Conservation (phyloP, 352 stramenopile genomes). For the Pythium dissimile region DNA sequence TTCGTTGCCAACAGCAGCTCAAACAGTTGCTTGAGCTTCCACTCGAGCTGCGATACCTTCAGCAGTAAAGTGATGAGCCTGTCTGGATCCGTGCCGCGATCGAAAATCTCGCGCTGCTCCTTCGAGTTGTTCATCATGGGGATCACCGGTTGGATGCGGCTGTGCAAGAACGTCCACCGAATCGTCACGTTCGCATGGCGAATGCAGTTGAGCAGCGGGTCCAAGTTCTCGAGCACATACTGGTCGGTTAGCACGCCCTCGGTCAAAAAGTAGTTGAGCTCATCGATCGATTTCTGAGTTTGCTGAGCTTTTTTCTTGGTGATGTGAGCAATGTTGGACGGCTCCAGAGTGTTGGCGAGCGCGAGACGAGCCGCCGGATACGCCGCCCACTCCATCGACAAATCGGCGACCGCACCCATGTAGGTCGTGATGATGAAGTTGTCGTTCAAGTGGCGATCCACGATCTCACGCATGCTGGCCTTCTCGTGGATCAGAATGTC, state of each 20-base stretch:
- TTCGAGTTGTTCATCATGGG: constrained; percentile 86
- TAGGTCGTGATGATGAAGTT: constrained; percentile 96
- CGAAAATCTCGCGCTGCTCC: constrained; percentile 80
- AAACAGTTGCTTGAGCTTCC: constrained; percentile 94
- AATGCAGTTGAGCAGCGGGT: constrained; percentile 89
- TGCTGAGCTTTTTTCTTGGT: constrained; percentile 86
- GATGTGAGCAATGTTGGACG: constrained; percentile 87
- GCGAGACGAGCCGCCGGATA: constrained; percentile 88
- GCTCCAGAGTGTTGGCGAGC: constrained; percentile 87
- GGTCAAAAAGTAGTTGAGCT: constrained; percentile 90
- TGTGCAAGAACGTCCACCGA: constrained; percentile 94
- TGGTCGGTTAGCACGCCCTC: constrained; percentile 91
- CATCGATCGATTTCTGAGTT: constrained; percentile 82
- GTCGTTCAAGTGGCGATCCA: constrained; percentile 95
- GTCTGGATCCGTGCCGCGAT: constrained; percentile 77
- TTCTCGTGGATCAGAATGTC: constrained; percentile 91
- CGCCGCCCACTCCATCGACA: constrained; percentile 90
- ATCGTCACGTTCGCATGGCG: constrained; percentile 91
- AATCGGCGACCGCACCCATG: constrained; percentile 92
- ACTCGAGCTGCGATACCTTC: constrained; percentile 93
- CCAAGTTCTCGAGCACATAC: constrained; percentile 92
- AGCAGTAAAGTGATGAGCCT: constrained; percentile 91
- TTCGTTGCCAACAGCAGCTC: constrained; percentile 87
- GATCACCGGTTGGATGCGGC: constrained; percentile 81
- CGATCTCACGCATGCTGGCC: constrained; percentile 92